These are phyloP conservation scores for Delitschia confertaspora DNA, from an alignment of 495 filamentous ascomycete genomes.

Conservation along the genomic window DNA sequence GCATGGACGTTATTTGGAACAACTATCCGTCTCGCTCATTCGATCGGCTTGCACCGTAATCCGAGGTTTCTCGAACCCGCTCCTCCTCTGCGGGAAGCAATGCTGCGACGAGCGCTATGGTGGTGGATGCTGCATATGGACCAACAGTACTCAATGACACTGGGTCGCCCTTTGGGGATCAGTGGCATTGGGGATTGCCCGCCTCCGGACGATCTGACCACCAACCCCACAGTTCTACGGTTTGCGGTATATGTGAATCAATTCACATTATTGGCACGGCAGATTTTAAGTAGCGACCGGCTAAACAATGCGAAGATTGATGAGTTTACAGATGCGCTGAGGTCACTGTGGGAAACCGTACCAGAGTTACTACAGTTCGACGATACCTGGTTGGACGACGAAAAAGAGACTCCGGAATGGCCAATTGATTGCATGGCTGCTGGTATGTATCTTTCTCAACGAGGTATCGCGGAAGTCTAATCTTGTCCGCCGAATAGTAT, in stretches of 20 bases:
- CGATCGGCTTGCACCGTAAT: slow-evolving; percentile 39
- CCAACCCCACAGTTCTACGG: slow-evolving; percentile 34
- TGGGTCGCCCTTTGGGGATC: slow-evolving; percentile 41
- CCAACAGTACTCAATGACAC: slow-evolving; percentile 42
- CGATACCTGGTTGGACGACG: slow-evolving; percentile 37
- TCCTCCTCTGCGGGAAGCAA: slow-evolving; percentile 35
- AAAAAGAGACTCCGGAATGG: slow-evolving; percentile 37
- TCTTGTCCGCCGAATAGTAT: slow-evolving; percentile 27
- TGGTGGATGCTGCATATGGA: slow-evolving; percentile 48
- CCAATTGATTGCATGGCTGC: slow-evolving; percentile 39
- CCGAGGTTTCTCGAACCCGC: slow-evolving; percentile 39
- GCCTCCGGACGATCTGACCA: slow-evolving; percentile 36
- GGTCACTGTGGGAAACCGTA: slow-evolving; percentile 37
- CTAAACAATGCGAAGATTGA: slow-evolving; percentile 39
- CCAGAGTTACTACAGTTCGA: slow-evolving; percentile 39
- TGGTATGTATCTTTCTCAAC: slow-evolving; percentile 20
- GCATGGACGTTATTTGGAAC: slow-evolving; percentile 37
- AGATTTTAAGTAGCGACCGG: slow-evolving; percentile 38
- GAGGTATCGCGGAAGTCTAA: too few relatives aligned
- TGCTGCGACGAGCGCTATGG: slow-evolving; percentile 38
- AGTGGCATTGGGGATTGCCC: slow-evolving; percentile 42
- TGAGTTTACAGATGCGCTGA: slow-evolving; percentile 38
- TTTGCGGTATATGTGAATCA: slow-evolving; percentile 37
- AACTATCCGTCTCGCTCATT: slow-evolving; percentile 34
- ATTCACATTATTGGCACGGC: slow-evolving; percentile 41